A percentile compares a stretch with the other conserved stretches of the same genome.
Conservation (phyloP, 202 grass and related monocot genomes). For the Hordeum pubiflorum region DNA sequence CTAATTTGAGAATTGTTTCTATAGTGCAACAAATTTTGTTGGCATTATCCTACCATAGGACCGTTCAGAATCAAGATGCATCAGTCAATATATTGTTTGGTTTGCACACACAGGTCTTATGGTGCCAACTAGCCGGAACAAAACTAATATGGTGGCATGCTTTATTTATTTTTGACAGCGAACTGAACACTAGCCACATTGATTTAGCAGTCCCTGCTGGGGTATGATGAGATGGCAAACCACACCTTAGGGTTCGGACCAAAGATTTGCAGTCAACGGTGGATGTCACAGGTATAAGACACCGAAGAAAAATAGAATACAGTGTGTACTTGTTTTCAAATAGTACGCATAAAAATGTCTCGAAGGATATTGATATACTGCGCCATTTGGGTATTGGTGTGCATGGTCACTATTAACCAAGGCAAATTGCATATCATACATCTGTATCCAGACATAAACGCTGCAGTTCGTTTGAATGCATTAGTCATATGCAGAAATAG, state of each 20-base stretch:
- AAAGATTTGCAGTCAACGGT: conserved; percentile 5
- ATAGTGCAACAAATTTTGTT: neutral
- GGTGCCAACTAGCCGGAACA: neutral
- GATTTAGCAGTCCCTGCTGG: neutral
- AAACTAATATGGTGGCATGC: neutral
- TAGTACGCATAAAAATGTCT: neutral
- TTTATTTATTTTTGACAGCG: neutral
- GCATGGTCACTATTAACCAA: neutral
- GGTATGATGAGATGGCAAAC: neutral
- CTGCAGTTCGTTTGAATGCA: neutral
- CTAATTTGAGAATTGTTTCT: neutral
- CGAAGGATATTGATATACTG: neutral
- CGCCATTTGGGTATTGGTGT: neutral
- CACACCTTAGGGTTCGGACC: neutral
- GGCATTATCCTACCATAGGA: neutral
- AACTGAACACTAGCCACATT: neutral
- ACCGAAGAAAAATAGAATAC: conserved; percentile 9
- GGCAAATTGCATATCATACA: neutral
- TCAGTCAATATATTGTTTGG: neutral
- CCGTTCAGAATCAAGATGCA: neutral
- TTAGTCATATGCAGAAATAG: conserved; percentile 5
- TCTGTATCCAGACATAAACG: neutral
- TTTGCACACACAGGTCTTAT: conserved; percentile 14
- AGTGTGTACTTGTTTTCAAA: neutral
- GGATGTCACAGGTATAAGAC: neutral